A percentile compares a stretch with the other conserved stretches of the same genome.
phyloP scores from a whole-genome alignment of 2,329 filamentous ascomycete species.

The Diaporthe sp. region DNA sequence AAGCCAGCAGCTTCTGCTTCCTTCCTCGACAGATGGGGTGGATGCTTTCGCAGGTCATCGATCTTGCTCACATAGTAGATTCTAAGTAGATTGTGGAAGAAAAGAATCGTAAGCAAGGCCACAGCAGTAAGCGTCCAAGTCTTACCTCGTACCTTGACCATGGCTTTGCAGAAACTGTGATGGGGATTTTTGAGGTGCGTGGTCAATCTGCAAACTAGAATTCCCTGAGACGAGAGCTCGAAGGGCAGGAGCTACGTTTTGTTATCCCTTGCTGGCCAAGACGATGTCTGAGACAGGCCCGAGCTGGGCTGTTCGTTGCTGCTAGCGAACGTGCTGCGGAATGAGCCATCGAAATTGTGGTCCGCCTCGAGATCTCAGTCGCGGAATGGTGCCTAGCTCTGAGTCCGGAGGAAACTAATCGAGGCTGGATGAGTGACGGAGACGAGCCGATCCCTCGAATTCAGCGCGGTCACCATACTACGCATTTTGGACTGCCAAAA shows the following conservation, averaged over 20 bases:
- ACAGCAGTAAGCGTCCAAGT: background rate
- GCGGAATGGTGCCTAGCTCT: background rate
- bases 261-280: background rate
- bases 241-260: too few species aligned
- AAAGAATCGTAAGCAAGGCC: background rate
- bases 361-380: background rate
- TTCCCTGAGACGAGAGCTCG: rapidly evolving
- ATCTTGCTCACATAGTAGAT: conserved; percentile 16
- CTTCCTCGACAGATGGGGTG: background rate
- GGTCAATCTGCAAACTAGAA: background rate
- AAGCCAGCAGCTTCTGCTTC: background rate
- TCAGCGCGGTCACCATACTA: background rate
- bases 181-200: background rate
- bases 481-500: background rate
- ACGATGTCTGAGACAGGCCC: background rate
- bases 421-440: background rate
- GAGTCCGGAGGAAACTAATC: background rate
- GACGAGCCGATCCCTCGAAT: background rate
- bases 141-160: conserved; percentile 16
- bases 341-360: background rate
- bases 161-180: background rate
- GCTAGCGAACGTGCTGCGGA: background rate
- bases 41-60: background rate
- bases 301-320: background rate
- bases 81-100: background rate